Evolutionary conservation across 805 yeast genomes (phyloP).

Genomic region (Kregervanrija pseudodelftensis): DNA sequence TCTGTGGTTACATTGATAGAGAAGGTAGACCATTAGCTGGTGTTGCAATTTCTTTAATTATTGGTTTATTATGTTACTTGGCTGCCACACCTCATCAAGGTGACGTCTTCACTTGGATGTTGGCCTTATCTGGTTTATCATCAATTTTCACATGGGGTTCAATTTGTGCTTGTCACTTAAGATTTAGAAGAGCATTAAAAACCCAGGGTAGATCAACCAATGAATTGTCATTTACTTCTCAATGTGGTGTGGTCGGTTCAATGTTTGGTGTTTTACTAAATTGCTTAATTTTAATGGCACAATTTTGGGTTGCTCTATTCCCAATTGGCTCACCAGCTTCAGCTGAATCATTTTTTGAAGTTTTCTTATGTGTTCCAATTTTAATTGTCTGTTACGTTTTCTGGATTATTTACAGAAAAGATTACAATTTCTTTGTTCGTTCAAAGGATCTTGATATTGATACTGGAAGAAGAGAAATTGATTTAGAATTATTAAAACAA

Average conservation of each 20-base stretch:
- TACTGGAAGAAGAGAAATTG: conserved; percentile 54
- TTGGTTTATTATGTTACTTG: conserved; percentile 53
- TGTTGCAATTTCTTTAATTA: conserved; percentile 41
- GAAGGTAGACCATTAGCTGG: conserved; percentile 73
- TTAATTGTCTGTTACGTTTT: conserved; percentile 39
- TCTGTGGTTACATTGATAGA: conserved; percentile 62
- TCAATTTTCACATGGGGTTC: conserved; percentile 74
- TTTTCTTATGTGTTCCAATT: conserved; percentile 58
- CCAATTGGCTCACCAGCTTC: conserved; percentile 49
- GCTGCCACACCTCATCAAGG: conserved; percentile 50
- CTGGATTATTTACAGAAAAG: conserved; percentile 31
- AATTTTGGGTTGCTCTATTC: conserved; percentile 74
- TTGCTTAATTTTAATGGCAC: conserved; percentile 55
- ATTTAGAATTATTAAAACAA: conserved; percentile 44
- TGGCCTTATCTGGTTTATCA: conserved; percentile 69
- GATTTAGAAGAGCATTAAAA: conserved; percentile 60
- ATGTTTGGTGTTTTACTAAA: conserved; percentile 50
- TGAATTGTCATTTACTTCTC: conserved; percentile 61
- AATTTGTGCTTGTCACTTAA: conserved; percentile 55
- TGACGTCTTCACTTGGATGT: conserved; percentile 61
- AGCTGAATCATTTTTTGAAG: conserved; percentile 52
- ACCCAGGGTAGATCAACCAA: conserved; percentile 57
- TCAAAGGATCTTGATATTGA: conserved; percentile 49
- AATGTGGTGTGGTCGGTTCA: conserved; percentile 62
- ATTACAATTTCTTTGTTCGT: conserved; percentile 38